These are phyloP conservation scores for Penicillium chermesinum DNA, from an alignment of 495 filamentous ascomycete genomes.

Conservation along the genomic window DNA sequence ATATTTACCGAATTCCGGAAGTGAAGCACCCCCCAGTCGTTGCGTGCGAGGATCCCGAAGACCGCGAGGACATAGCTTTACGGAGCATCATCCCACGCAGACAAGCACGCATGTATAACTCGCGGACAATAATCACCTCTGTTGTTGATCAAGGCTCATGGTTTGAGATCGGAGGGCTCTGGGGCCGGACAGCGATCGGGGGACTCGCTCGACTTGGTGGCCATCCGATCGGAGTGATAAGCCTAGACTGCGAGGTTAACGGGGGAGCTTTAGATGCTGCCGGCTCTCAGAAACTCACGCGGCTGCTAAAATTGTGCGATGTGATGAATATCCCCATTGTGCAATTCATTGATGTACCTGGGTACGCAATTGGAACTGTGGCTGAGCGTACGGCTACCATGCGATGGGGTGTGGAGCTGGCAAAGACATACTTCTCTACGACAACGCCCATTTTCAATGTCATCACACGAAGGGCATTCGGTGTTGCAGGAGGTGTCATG, in stretches of 20 bases:
- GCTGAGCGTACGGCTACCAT: constrained; percentile 59
- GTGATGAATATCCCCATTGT: constrained; percentile 59
- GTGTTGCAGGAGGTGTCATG: constrained; percentile 60
- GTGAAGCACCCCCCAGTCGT: constrained; percentile 48
- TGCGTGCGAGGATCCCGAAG: constrained; percentile 39
- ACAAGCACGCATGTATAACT: constrained; percentile 56
- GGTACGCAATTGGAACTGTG: constrained; percentile 58
- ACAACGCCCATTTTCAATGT: constrained; percentile 58
- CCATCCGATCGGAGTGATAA: constrained; percentile 51
- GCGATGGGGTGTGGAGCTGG: constrained; percentile 56
- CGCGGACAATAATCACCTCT: constrained; percentile 49
- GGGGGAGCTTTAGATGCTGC: constrained; percentile 56
- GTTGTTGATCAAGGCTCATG: constrained; percentile 52
- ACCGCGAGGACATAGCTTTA: constrained; percentile 43
- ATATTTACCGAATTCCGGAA: constrained; percentile 54
- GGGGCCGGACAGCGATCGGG: constrained; percentile 56
- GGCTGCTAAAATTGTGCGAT: constrained; percentile 57
- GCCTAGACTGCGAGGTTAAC: constrained; percentile 55
- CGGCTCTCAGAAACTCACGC: constrained; percentile 54
- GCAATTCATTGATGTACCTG: constrained; percentile 59
- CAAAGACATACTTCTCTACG: constrained; percentile 54
- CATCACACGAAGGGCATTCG: constrained; percentile 52
- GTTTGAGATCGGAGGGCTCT: constrained; percentile 59
- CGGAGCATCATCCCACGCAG: constrained; percentile 53
- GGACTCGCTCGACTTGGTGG: constrained; percentile 54